Base-by-base conservation (phyloP, 1,284 basidiomycete species). In the Cutaneotrichosporon cutaneum region DNA sequence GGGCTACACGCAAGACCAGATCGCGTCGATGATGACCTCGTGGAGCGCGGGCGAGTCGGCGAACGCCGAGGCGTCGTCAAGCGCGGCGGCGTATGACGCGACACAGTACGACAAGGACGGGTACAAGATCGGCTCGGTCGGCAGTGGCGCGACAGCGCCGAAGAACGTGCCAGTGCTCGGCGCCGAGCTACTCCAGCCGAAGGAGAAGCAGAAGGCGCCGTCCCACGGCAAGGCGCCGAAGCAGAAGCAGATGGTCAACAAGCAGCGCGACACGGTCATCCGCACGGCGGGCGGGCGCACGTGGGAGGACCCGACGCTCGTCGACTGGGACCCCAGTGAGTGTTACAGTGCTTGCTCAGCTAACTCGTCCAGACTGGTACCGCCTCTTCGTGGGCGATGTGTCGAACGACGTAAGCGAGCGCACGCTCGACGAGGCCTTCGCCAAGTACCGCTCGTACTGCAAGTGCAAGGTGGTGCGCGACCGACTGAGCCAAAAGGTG, bases 241-340 rank as follows among this genome's bases (percentile, higher is more conserved):
- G 56, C 50, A 48, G 27, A 47, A 52, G 39, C 52, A 66, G 47
- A 51, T 44, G 24, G 42, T 33, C 4, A 53, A 58, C 42, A 83
- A 54, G 35, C 33, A 54, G 33, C 52, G 52, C 35, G 89, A 88
- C 55, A 99, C 96, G 4, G 96, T 99, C 11, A 80, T 99, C 56
- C 85, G 96, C 39, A 96, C 96, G 77, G 95, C 93, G 0, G 94
- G 85, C 54, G 96, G 96, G 22, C 93, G 94, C 79, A 87, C 92
- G 16, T 99, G 95, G 94, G 96, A 99, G 79, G 96, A 99, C 78
- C 91, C 92, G 77, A 96, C 93, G 2, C 82, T 99, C 57, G 80
- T 99, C 18, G 96, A 99, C 67, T 99, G 96, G 96, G 96, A 94
- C 81, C 90, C 96, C 52, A 87, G 94, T 95, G 74, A 76, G 90